Percentiles rank a stretch among this genome's conserved stretches.
These are phyloP conservation scores for Mollisiaceae sp. DNA, from an alignment of 2,329 filamentous ascomycete species.

Conservation along the genomic window DNA sequence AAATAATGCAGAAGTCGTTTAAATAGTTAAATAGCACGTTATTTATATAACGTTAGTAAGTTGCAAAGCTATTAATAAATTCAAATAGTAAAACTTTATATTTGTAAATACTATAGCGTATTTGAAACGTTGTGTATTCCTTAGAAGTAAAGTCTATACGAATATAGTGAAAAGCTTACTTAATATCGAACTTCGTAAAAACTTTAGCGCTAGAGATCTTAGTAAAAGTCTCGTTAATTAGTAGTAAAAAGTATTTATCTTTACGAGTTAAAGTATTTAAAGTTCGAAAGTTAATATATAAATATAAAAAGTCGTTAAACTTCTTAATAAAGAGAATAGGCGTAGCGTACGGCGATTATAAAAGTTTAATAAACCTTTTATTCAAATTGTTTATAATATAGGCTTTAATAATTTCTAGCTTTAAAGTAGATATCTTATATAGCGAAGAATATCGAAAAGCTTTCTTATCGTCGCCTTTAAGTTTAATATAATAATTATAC, in stretches of 20 bases:
- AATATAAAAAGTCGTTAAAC: neutral
- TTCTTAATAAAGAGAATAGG: constrained; percentile 10
- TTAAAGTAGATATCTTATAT: neutral
- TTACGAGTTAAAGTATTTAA: constrained; percentile 2
- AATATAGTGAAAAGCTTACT: constrained; percentile 15
- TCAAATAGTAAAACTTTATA: too few relatives aligned
- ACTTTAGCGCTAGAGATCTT: neutral
- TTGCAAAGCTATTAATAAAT: too few relatives aligned
- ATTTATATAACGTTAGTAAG: constrained; percentile 19
- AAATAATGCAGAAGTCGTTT: constrained; percentile 15
- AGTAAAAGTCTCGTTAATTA: neutral
- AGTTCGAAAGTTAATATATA: constrained; percentile 2
- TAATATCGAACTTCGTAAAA: constrained; percentile 10
- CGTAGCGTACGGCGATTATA: neutral
- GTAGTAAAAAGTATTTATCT: too few relatives aligned
- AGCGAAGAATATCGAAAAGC: too few relatives aligned
- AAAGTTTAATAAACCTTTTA: constrained; percentile 2
- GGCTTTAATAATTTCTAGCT: neutral
- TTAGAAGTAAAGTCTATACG: constrained; percentile 9
- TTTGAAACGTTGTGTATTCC: constrained; percentile 16
- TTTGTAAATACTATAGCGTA: constrained; percentile 13
- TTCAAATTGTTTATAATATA: neutral
- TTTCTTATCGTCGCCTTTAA: too few relatives aligned
- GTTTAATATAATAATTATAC: too few relatives aligned
- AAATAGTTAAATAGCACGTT: constrained; percentile 14